Percentiles rank a stretch among this genome's conserved stretches.
Evolutionary conservation across 257 asterid species (phyloP).

Genomic region (Forsythia viridissima): DNA sequence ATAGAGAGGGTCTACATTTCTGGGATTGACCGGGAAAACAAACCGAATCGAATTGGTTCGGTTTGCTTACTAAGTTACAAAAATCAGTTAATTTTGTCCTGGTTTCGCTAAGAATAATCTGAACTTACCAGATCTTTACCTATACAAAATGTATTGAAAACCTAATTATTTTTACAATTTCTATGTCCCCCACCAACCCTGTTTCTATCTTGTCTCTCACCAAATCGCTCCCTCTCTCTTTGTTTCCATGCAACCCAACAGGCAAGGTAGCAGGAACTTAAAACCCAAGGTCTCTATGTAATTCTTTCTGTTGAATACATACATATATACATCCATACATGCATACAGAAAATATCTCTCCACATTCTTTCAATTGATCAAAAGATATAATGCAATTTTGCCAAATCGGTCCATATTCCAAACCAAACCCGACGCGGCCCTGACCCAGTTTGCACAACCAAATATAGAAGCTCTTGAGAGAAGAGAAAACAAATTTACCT

Average conservation of each 20-base stretch:
- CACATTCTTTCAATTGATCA: neutral
- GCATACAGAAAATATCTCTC: neutral
- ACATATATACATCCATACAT: too few relatives aligned
- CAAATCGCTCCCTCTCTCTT: neutral
- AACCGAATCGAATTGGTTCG: neutral
- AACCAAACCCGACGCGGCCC: neutral
- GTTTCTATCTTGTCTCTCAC: neutral
- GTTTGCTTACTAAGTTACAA: neutral
- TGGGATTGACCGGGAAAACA: slow-evolving; percentile 3
- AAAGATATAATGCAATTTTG: neutral
- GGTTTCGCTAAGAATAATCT: neutral
- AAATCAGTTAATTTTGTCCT: neutral
- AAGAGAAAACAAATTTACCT: slow-evolving; percentile 43
- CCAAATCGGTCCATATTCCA: neutral
- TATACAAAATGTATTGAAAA: too few relatives aligned
- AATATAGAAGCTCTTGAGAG: neutral
- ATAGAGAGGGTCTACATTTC: neutral
- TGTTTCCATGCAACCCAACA: neutral
- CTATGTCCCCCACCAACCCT: neutral
- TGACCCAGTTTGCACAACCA: neutral
- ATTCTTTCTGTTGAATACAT: too few relatives aligned
- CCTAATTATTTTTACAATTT: neutral
- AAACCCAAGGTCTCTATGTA: too few relatives aligned
- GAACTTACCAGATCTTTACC: neutral
- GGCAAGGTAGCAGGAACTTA: neutral